These are phyloP conservation scores for Alternaria viburni DNA, from an alignment of 2,329 filamentous ascomycete species.

Conservation along the genomic window DNA sequence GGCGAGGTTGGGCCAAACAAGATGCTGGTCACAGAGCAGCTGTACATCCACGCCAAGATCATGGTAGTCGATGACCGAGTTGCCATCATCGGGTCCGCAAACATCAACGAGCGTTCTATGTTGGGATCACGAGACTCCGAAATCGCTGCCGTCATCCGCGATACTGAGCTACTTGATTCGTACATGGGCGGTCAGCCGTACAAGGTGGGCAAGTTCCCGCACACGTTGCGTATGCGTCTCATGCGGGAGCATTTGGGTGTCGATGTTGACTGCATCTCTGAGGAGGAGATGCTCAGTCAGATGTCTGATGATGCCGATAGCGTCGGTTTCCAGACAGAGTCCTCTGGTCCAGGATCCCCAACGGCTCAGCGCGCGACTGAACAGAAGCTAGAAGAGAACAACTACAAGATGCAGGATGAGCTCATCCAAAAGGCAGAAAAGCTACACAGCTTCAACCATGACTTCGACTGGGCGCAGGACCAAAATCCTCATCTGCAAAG, in stretches of 20 bases:
- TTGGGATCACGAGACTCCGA: slow-evolving; percentile 91
- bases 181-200: slow-evolving; percentile 91
- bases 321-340: slow-evolving; percentile 60
- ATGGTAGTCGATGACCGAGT: slow-evolving; percentile 95
- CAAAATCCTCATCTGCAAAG: slow-evolving; percentile 64
- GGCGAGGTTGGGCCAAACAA: slow-evolving; percentile 85
- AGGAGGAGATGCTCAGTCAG: slow-evolving; percentile 44
- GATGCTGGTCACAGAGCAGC: slow-evolving; percentile 87
- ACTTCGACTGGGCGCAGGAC: slow-evolving; percentile 68
- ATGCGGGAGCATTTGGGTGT: slow-evolving; percentile 98
- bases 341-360: slow-evolving; percentile 42
- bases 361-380: slow-evolving; percentile 45
- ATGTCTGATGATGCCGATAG: slow-evolving; percentile 66
- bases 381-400: slow-evolving; percentile 49
- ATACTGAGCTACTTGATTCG: slow-evolving; percentile 90
- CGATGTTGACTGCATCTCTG: slow-evolving; percentile 81
- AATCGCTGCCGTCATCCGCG: slow-evolving; percentile 85
- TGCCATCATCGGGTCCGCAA: slow-evolving; percentile 93
- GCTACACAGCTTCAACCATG: slow-evolving; percentile 75
- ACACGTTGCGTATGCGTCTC: slow-evolving; percentile 87
- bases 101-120: slow-evolving; percentile 98
- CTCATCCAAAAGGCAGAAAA: slow-evolving; percentile 62
- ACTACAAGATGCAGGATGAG: slow-evolving; percentile 60
- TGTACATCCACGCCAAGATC: slow-evolving; percentile 97
- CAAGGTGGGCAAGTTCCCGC: slow-evolving; percentile 87